Conservation (phyloP, 2,329 filamentous ascomycete species). For the Pyrenophora teres region DNA sequence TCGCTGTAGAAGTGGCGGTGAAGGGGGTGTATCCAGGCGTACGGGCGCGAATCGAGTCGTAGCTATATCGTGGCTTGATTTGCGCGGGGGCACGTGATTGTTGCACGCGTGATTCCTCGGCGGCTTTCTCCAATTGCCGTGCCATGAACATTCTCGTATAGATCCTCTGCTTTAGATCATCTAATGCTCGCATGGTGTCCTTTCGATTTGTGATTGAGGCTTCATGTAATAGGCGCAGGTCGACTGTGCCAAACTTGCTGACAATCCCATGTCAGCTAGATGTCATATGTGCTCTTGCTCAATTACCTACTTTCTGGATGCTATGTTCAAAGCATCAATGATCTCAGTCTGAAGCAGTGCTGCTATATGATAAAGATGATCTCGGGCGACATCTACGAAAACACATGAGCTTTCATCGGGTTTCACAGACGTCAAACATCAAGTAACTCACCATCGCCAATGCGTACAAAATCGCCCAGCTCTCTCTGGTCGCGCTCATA, state of each 20-base stretch:
- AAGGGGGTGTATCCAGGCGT: conserved; percentile 25
- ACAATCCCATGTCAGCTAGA: neutral
- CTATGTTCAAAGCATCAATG: conserved; percentile 47
- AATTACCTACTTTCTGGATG: conserved; percentile 36
- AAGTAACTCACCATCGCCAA: conserved; percentile 46
- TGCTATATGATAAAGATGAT: conserved; percentile 46
- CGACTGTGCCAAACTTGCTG: conserved; percentile 31
- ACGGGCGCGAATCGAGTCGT: conserved; percentile 7
- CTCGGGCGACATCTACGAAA: conserved; percentile 41
- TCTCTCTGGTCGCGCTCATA: conserved; percentile 43
- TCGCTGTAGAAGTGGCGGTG: conserved; percentile 24
- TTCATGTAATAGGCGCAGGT: conserved; percentile 45
- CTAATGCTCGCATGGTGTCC: conserved; percentile 41
- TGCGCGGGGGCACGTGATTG: conserved; percentile 19
- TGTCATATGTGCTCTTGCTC: conserved; percentile 1
- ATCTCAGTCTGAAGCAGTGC: conserved; percentile 50
- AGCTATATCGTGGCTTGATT: conserved; percentile 20
- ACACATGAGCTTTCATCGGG: neutral
- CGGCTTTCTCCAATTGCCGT: conserved; percentile 18
- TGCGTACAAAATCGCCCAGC: conserved; percentile 43
- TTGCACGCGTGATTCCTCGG: conserved; percentile 3
- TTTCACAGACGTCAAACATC: conserved; percentile 17
- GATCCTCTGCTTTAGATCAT: conserved; percentile 47
- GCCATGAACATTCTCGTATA: conserved; percentile 28
- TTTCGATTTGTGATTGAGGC: conserved; percentile 44